Evolutionary conservation across 805 yeast genomes (phyloP).

Genomic region (Groenewaldozyma salmanticensis): DNA sequence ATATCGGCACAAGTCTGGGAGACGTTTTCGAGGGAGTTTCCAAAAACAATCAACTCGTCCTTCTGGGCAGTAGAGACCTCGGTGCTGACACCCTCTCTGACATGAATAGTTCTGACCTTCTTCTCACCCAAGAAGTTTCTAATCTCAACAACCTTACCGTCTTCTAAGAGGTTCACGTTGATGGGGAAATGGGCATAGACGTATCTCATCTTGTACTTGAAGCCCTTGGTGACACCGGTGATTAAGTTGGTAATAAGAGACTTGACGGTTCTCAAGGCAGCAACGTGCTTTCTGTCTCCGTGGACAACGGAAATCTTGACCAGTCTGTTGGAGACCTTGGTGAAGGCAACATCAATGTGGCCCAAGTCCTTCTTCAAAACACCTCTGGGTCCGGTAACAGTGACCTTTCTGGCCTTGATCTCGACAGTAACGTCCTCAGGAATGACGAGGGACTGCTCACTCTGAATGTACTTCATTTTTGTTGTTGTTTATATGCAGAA

Average conservation of each 20-base stretch:
- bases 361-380: conserved; percentile 77
- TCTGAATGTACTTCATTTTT: conserved; percentile 73
- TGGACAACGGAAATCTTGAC: conserved; percentile 90
- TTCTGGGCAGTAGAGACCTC: conserved; percentile 76
- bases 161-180: conserved; percentile 84
- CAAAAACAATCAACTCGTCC: conserved; percentile 88
- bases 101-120: conserved; percentile 81
- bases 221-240: conserved; percentile 98
- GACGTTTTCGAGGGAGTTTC: conserved; percentile 95
- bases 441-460: conserved; percentile 71
- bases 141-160: conserved; percentile 80
- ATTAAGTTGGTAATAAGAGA: conserved; percentile 88
- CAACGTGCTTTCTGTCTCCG: conserved; percentile 99
- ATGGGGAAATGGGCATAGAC: conserved; percentile 99
- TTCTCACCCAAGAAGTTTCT: conserved; percentile 99
- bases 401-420: conserved; percentile 84
- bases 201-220: conserved; percentile 99
- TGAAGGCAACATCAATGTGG: conserved; percentile 92
- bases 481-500: too few species aligned
- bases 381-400: conserved; percentile 98
- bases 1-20: conserved; percentile 98
- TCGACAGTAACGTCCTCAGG: conserved; percentile 91
- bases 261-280: conserved; percentile 97
- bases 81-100: conserved; percentile 82
- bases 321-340: conserved; percentile 56